These are phyloP conservation scores for Hydrangea macrophylla DNA, from an alignment of 148 eudicot genomes.

Conservation along the genomic window DNA sequence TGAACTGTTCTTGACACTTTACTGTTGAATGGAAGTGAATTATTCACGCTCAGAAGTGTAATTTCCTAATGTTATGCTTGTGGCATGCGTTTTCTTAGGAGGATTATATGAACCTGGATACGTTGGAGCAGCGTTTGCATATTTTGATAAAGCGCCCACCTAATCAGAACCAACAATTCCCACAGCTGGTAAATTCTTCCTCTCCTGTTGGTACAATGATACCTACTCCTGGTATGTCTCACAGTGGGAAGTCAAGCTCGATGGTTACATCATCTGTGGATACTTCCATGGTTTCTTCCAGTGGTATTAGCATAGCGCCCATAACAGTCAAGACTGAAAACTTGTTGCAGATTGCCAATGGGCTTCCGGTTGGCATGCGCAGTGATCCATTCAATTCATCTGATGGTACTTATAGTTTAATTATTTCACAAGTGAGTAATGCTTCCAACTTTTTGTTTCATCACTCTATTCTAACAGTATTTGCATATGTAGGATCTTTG, in stretches of 20 bases:
- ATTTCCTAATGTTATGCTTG: conserved; percentile 8
- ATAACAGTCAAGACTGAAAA: conserved; percentile 40
- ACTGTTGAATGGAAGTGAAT: neutral
- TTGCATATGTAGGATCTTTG: conserved; percentile 50
- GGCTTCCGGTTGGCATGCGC: conserved; percentile 41
- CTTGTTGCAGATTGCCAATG: conserved; percentile 45
- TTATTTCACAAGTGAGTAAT: neutral
- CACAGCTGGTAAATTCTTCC: conserved; percentile 58
- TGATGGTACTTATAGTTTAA: conserved; percentile 36
- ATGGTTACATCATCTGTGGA: conserved; percentile 53
- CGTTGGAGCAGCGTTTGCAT: conserved; percentile 70
- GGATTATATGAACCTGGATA: conserved; percentile 68
- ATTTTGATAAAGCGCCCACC: conserved; percentile 37
- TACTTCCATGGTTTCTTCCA: conserved; percentile 37
- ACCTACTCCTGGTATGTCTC: conserved; percentile 91
- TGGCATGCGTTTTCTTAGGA: conserved; percentile 39
- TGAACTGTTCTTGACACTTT: neutral
- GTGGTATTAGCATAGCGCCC: conserved; percentile 38
- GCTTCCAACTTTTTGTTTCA: conserved; percentile 1
- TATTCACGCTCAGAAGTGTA: neutral
- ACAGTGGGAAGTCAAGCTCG: conserved; percentile 53
- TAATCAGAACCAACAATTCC: conserved; percentile 53
- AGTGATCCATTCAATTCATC: conserved; percentile 47
- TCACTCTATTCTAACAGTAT: conserved; percentile 10
- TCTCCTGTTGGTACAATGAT: conserved; percentile 84